phyloP scores from a whole-genome alignment of 805 yeast species.

The Saccharomycopsis sp. region DNA sequence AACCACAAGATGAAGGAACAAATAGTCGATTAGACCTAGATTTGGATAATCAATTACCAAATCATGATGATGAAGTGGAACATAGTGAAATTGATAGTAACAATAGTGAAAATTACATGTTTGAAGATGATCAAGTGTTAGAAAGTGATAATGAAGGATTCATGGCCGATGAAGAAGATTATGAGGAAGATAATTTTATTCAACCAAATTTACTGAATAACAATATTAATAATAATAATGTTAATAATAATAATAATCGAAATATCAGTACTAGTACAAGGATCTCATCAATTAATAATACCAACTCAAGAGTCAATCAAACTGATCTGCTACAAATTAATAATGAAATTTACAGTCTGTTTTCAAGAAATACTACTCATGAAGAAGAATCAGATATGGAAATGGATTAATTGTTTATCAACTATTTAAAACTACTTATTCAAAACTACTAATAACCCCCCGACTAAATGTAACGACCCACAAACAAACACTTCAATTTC shows the following conservation, averaged over 20 bases:
- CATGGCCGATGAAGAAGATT: constrained; percentile 16
- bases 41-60: constrained; percentile 22
- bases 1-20: constrained; percentile 17
- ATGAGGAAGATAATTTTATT: constrained; percentile 6
- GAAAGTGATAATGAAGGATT: constrained; percentile 13
- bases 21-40: constrained; percentile 19
- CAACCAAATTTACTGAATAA: not conserved
- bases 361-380: constrained; percentile 12
- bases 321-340: constrained; percentile 3
- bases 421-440: constrained; percentile 23
- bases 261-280: constrained; percentile 16
- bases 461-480: constrained; percentile 90
- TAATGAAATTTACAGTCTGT: constrained; percentile 9
- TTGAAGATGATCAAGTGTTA: constrained; percentile 22
- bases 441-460: constrained; percentile 81
- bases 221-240: not conserved
- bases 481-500: constrained; percentile 73
- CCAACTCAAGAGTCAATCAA: too few species aligned
- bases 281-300: constrained; percentile 13
- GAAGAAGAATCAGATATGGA: constrained; percentile 15
- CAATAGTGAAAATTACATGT: constrained; percentile 19
- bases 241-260: constrained; percentile 7
- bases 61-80: constrained; percentile 8
- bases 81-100: constrained; percentile 17
- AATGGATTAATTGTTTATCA: constrained; percentile 3